Conservation (phyloP, 345 rosid genomes). For the Sisymbrium altissimum region DNA sequence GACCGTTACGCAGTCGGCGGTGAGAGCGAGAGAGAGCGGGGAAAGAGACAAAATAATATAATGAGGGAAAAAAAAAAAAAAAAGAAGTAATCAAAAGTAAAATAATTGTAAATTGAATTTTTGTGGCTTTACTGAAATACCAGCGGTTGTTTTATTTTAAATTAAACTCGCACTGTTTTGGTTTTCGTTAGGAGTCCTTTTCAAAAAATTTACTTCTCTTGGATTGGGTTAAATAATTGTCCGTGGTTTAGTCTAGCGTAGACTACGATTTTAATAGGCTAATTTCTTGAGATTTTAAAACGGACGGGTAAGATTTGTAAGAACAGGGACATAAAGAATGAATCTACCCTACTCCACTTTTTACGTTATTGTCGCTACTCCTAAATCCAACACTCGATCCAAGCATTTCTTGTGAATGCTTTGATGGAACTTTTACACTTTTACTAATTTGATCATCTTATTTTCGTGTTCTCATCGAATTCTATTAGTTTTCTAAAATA, state of each 20-base stretch:
- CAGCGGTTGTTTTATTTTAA: constrained; percentile 18
- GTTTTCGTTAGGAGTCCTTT: constrained; percentile 20
- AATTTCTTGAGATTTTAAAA: not conserved
- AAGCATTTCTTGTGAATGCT: constrained; percentile 21
- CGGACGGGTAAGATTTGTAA: not conserved
- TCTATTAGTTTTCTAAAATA: not conserved
- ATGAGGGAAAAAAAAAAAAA: not conserved
- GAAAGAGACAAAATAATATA: constrained; percentile 26
- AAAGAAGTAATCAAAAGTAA: not conserved
- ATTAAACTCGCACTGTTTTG: not conserved
- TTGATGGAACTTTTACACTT: not conserved
- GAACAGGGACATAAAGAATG: not conserved
- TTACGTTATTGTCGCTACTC: not conserved
- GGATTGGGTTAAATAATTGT: not conserved
- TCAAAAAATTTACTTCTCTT: constrained; percentile 9
- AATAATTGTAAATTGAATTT: constrained; percentile 2
- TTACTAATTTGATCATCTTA: not conserved
- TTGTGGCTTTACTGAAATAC: constrained; percentile 22
- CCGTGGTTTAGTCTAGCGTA: not conserved
- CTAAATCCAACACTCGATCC: not conserved
- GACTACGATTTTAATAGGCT: not conserved
- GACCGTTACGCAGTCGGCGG: constrained; percentile 46
- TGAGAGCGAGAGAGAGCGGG: constrained; percentile 40
- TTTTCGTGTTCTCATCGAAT: not conserved
- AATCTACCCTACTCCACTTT: not conserved